A percentile compares a stretch with the other conserved stretches of the same genome.
These are phyloP conservation scores for Aspergillus sergii DNA, from an alignment of 2,329 filamentous ascomycete genomes.

Conservation along the genomic window DNA sequence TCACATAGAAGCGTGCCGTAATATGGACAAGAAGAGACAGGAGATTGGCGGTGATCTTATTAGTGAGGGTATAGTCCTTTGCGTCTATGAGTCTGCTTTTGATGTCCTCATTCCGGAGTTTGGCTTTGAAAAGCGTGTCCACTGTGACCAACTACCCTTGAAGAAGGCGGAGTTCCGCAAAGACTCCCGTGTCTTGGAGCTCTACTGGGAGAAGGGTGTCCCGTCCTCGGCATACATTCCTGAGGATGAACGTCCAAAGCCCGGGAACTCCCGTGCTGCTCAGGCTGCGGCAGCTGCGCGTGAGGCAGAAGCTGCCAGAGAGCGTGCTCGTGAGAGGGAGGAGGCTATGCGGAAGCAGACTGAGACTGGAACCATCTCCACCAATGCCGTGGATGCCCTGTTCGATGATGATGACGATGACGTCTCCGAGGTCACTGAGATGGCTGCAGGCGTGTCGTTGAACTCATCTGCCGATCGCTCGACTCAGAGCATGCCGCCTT, in stretches of 20 bases:
- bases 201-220: slow-evolving; percentile 99
- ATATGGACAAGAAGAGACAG: slow-evolving; percentile 89
- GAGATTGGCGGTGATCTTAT: slow-evolving; percentile 89
- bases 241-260: slow-evolving; percentile 93
- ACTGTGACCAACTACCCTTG: slow-evolving; percentile 94
- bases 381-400: slow-evolving; percentile 89
- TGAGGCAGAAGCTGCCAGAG: slow-evolving; percentile 79
- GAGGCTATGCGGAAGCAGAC: slow-evolving; percentile 91
- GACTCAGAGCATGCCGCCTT: slow-evolving; percentile 93
- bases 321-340: slow-evolving; percentile 81
- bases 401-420: slow-evolving; percentile 94
- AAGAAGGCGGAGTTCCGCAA: slow-evolving; percentile 99
- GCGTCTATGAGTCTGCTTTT: slow-evolving; percentile 97
- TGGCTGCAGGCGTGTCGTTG: slow-evolving; percentile 87
- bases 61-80: slow-evolving; percentile 92
- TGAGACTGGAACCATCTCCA: slow-evolving; percentile 90
- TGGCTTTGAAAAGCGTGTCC: slow-evolving; percentile 98
- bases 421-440: slow-evolving; percentile 83
- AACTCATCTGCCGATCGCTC: slow-evolving; percentile 72
- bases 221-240: slow-evolving; percentile 94
- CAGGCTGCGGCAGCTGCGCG: slow-evolving; percentile 76
- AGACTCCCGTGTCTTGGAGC: slow-evolving; percentile 87
- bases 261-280: slow-evolving; percentile 71
- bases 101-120: slow-evolving; percentile 97
- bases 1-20: slow-evolving; percentile 94